Percentiles rank a stretch among this genome's conserved stretches.
Evolutionary conservation across 108 stramenopile species (phyloP).

Genomic region (Parmales sp.): DNA sequence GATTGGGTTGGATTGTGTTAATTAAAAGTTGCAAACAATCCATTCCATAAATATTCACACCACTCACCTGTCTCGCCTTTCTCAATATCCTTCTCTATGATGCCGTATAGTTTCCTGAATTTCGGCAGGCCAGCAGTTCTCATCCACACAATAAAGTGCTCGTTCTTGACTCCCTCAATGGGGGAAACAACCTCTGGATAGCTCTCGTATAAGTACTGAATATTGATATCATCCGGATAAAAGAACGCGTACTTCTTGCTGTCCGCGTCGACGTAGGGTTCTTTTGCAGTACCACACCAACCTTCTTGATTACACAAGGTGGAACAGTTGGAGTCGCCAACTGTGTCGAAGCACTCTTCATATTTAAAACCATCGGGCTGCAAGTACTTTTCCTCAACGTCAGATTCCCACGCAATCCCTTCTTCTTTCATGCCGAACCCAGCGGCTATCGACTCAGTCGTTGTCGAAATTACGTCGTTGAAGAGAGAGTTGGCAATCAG

Average conservation of each 20-base stretch:
- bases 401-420: conserved; percentile 90
- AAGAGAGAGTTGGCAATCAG: conserved; percentile 95
- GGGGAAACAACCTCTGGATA: conserved; percentile 66
- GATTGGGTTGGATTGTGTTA: too few relatives aligned
- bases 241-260: conserved; percentile 58
- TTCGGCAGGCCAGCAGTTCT: conserved; percentile 72
- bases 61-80: conserved; percentile 43
- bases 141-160: conserved; percentile 99
- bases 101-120: conserved; percentile 96
- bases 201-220: conserved; percentile 72
- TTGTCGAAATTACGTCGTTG: conserved; percentile 70
- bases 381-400: conserved; percentile 72
- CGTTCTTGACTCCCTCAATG: conserved; percentile 82
- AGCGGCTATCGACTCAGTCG: conserved; percentile 22
- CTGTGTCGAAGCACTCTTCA: conserved; percentile 41
- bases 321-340: too few relatives aligned
- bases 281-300: conserved; percentile 45
- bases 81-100: conserved; percentile 69
- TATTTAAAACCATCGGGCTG: conserved; percentile 64
- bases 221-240: conserved; percentile 74
- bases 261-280: conserved; percentile 13
- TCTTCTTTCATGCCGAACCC: conserved; percentile 57
- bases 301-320: conserved; percentile 42
- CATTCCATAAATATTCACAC: too few relatives aligned
- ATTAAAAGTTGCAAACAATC: too few relatives aligned